Evolutionary conservation across 306 rosid species (phyloP).

Genomic region (Medicago arabica): DNA sequence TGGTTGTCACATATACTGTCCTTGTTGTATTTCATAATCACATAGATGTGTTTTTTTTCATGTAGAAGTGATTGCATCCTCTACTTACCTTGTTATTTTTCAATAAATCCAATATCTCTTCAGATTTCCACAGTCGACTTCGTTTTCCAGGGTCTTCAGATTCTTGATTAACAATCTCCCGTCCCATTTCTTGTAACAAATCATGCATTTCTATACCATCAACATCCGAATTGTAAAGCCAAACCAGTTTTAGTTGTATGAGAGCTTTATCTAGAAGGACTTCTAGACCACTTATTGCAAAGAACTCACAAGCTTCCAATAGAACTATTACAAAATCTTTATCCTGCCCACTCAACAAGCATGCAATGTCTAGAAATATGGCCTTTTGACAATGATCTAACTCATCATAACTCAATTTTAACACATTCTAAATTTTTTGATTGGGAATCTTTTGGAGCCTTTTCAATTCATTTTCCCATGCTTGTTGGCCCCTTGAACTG

Average conservation of each 20-base stretch:
- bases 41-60: no score
- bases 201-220: no score
- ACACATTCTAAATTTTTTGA: no score
- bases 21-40: no score
- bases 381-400: neutral
- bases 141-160: neutral
- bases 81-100: neutral
- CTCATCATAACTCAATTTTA: neutral
- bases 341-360: neutral
- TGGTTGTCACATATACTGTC: neutral
- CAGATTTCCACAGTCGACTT: neutral
- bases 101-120: neutral
- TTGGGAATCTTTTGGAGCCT: no score
- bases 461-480: no score
- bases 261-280: slow-evolving; percentile 13
- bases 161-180: neutral
- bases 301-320: neutral
- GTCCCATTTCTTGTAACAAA: neutral
- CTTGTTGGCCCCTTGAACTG: no score
- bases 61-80: neutral
- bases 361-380: neutral
- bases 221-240: no score
- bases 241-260: neutral
- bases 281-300: neutral
- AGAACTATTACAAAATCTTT: neutral